These are phyloP conservation scores for Xylaria sp. DNA, from an alignment of 2,329 filamentous ascomycete species.

Conservation along the genomic window DNA sequence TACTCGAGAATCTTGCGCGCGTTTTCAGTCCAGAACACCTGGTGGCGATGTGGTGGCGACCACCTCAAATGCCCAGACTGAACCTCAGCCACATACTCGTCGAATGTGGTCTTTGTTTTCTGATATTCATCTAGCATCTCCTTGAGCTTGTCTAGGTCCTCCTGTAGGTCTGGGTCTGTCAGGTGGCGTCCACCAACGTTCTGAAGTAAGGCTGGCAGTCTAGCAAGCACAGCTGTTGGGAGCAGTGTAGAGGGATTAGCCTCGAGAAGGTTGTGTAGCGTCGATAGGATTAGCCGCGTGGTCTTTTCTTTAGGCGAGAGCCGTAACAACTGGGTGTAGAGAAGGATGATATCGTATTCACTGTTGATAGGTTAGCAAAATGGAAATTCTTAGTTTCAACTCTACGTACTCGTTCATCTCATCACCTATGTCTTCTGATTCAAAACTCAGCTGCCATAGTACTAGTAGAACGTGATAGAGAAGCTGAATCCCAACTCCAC, in stretches of 20 bases:
- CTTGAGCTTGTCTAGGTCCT: constrained; percentile 69
- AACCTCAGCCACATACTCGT: constrained; percentile 90
- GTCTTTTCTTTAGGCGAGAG: constrained; percentile 98
- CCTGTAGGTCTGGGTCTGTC: constrained; percentile 70
- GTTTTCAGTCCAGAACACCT: constrained; percentile 91
- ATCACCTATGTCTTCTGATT: constrained; percentile 76
- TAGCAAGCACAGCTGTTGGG: constrained; percentile 85
- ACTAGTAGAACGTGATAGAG: constrained; percentile 94
- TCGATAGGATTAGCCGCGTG: constrained; percentile 88
- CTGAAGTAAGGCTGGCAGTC: constrained; percentile 75
- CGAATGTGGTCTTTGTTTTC: constrained; percentile 79
- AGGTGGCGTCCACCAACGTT: constrained; percentile 71
- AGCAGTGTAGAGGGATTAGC: constrained; percentile 77
- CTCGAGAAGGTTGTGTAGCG: constrained; percentile 84
- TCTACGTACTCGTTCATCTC: constrained; percentile 84
- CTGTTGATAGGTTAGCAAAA: constrained; percentile 59
- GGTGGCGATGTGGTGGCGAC: constrained; percentile 89
- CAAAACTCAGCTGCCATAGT: constrained; percentile 96
- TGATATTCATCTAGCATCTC: constrained; percentile 74
- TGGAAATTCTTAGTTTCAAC: not conserved
- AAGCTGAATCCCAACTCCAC: constrained; percentile 89
- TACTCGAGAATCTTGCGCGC: constrained; percentile 86
- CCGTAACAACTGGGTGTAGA: constrained; percentile 92
- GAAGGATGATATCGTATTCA: constrained; percentile 89
- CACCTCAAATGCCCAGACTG: constrained; percentile 88